These are phyloP conservation scores for Solanum arcanum DNA, from an alignment of 257 asterid genomes.

Conservation along the genomic window DNA sequence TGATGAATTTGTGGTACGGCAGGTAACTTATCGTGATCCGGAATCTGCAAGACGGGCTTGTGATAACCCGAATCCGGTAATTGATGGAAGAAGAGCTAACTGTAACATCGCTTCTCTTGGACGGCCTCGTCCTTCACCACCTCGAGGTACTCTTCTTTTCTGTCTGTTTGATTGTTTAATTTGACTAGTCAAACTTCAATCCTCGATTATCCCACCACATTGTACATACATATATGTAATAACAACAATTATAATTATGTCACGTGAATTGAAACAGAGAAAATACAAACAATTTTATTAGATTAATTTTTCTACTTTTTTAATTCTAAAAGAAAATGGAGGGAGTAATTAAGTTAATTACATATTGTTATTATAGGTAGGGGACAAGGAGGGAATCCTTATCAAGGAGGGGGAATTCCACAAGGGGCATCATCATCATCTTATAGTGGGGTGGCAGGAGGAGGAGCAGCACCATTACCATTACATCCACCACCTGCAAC, in stretches of 20 bases:
- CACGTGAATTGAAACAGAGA: background rate
- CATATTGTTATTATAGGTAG: constrained; percentile 25
- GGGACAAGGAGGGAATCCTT: constrained; percentile 42
- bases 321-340: background rate
- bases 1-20: too few species aligned
- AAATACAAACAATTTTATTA: background rate
- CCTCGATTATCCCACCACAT: background rate
- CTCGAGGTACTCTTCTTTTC: constrained; percentile 28
- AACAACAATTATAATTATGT: background rate
- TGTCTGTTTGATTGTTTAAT: background rate
- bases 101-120: constrained; percentile 93
- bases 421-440: constrained; percentile 45
- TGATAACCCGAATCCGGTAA: constrained; percentile 73
- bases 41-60: constrained; percentile 85
- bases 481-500: constrained; percentile 45
- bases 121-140: constrained; percentile 86
- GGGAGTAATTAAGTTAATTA: background rate
- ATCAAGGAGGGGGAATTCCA: constrained; percentile 45
- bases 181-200: background rate
- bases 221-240: background rate
- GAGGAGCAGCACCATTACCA: constrained; percentile 21
- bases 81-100: constrained; percentile 89
- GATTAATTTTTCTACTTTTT: background rate
- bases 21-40: constrained; percentile 91
- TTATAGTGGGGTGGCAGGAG: constrained; percentile 35